Conservation (phyloP, 441 rosid species). For the Gossypium schwendimanii region DNA sequence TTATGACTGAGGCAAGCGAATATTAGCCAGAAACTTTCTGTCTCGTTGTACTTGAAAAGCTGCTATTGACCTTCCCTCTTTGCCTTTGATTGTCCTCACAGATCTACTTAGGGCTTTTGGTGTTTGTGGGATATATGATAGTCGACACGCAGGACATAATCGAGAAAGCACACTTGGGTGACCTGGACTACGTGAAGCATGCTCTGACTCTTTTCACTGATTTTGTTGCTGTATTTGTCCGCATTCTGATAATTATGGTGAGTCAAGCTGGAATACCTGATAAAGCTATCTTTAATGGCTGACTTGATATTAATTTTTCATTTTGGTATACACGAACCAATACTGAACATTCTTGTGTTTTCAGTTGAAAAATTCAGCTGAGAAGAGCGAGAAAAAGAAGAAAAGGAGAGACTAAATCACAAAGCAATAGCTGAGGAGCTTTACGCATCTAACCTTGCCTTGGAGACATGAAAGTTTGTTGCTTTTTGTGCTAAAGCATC, state of each 20-base stretch:
- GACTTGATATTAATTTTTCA: neutral
- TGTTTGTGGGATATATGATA: constrained; percentile 71
- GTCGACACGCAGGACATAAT: constrained; percentile 83
- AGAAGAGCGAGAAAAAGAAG: constrained; percentile 57
- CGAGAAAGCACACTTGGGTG: constrained; percentile 75
- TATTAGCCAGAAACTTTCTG: neutral
- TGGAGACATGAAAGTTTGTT: neutral
- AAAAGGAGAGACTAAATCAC: constrained; percentile 35
- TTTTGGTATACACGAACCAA: neutral
- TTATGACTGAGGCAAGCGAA: constrained; percentile 54
- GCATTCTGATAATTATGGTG: constrained; percentile 74
- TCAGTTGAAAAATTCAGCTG: constrained; percentile 64
- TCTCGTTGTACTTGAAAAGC: neutral
- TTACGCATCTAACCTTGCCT: neutral
- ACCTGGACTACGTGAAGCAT: constrained; percentile 75
- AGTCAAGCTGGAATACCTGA: constrained; percentile 2
- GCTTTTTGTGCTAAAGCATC: neutral
- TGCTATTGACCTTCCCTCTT: neutral
- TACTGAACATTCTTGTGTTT: neutral
- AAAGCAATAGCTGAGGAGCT: neutral
- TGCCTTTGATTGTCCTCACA: constrained; percentile 20
- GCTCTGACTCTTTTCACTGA: constrained; percentile 65
- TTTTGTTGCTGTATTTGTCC: constrained; percentile 63
- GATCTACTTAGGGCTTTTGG: constrained; percentile 62
- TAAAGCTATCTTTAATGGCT: neutral